Evolutionary conservation across 306 rosid genomes (phyloP).

Genomic region (Cucurbita pepo): DNA sequence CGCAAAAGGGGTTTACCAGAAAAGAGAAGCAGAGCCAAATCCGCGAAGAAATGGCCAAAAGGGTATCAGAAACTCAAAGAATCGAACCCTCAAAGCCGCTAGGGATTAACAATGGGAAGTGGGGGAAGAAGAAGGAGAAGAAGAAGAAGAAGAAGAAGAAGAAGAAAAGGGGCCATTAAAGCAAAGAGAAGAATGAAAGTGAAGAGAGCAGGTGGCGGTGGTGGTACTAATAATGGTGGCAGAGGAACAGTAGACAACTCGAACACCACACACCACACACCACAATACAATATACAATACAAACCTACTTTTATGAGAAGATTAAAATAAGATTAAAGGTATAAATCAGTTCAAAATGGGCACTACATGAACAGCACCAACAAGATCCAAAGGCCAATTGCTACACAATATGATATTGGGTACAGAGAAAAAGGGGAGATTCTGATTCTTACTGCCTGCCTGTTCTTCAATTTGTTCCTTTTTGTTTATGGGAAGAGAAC

Average conservation of each 20-base stretch:
- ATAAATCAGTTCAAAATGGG: background rate
- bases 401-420: background rate
- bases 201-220: background rate
- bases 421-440: background rate
- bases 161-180: background rate
- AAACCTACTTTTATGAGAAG: background rate
- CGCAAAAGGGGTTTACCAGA: constrained; percentile 11
- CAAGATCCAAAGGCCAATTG: background rate
- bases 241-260: background rate
- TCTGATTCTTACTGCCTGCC: background rate
- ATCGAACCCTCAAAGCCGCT: background rate
- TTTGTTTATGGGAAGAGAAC: background rate
- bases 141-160: background rate
- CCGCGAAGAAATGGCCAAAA: constrained; percentile 11
- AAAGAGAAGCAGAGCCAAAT: constrained; percentile 18
- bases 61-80: constrained; percentile 17
- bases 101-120: background rate
- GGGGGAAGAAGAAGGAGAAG: background rate
- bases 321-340: background rate
- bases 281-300: background rate
- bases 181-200: background rate
- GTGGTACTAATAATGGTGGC: background rate
- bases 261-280: too few relatives aligned
- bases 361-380: background rate
- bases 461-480: background rate